Evolutionary conservation across 352 stramenopile genomes (phyloP).

Genomic region (Thraustochytrium striatum): DNA sequence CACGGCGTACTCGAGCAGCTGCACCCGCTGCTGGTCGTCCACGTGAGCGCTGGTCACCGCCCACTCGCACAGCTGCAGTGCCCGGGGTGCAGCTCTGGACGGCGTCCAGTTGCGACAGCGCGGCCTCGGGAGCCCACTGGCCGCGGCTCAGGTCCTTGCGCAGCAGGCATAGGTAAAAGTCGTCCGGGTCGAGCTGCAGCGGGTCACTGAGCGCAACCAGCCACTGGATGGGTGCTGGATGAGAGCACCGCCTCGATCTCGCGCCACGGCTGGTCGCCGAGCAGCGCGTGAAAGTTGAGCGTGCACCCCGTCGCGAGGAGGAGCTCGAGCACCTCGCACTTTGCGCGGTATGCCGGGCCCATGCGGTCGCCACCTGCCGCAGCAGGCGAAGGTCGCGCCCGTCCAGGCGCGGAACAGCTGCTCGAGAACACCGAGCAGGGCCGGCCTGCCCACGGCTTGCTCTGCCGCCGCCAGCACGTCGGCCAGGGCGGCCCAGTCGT

Average conservation of each 20-base stretch:
- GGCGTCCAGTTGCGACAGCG: background rate
- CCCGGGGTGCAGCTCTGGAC: background rate
- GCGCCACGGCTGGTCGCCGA: slow-evolving; percentile 10
- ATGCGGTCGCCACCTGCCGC: background rate
- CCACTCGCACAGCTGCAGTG: slow-evolving; percentile 24
- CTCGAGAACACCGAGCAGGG: background rate
- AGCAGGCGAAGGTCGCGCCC: background rate
- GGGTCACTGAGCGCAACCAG: slow-evolving; percentile 39
- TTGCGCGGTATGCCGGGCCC: background rate
- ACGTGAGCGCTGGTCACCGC: background rate
- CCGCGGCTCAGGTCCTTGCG: slow-evolving; percentile 11
- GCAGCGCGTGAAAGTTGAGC: slow-evolving; percentile 30
- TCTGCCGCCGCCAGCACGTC: background rate
- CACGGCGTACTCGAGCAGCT: slow-evolving; percentile 1
- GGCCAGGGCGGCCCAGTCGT: background rate
- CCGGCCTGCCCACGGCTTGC: background rate
- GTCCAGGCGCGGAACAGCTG: background rate
- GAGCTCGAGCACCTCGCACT: slow-evolving; percentile 43
- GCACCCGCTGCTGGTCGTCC: background rate
- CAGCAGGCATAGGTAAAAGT: slow-evolving; percentile 39
- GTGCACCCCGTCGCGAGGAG: background rate
- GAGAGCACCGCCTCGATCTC: slow-evolving; percentile 6
- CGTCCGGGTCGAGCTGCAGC: slow-evolving; percentile 33
- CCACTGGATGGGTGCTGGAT: slow-evolving; percentile 41
- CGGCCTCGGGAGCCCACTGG: background rate